These are phyloP conservation scores for Parathielavia appendiculata DNA, from an alignment of 495 filamentous ascomycete genomes.

Conservation along the genomic window DNA sequence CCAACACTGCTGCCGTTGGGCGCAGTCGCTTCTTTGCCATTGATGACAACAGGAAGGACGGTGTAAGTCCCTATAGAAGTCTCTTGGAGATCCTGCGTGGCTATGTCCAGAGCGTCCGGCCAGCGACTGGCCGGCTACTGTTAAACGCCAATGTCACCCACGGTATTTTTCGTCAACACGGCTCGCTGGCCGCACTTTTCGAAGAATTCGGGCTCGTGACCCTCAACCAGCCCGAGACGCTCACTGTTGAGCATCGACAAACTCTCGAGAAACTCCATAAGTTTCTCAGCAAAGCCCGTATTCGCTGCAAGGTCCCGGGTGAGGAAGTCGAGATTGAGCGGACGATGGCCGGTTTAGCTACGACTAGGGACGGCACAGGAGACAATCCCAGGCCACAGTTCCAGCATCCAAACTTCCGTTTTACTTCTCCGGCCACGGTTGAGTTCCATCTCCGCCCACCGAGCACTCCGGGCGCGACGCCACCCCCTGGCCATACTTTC, in stretches of 20 bases:
- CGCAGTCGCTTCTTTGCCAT: conserved; percentile 42
- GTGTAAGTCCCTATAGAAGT: conserved; percentile 23
- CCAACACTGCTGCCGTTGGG: conserved; percentile 33
- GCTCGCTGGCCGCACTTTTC: conserved; percentile 26
- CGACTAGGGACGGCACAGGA: conserved; percentile 12
- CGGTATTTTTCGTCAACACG: conserved; percentile 39
- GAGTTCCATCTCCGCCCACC: conserved; percentile 23
- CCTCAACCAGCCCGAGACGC: background rate
- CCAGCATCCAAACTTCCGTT: background rate
- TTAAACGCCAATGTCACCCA: conserved; percentile 56
- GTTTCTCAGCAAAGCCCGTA: conserved; percentile 44
- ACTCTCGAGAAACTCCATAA: conserved; percentile 29
- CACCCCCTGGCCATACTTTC: conserved; percentile 20
- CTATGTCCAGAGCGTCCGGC: conserved; percentile 62
- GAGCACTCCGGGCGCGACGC: conserved; percentile 1
- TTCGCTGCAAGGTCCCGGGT: conserved; percentile 37
- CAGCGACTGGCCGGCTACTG: conserved; percentile 58
- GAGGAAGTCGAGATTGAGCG: conserved; percentile 41
- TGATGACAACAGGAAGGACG: conserved; percentile 17
- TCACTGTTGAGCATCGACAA: background rate
- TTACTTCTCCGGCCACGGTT: conserved; percentile 13
- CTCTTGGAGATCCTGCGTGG: conserved; percentile 54
- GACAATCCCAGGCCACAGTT: background rate
- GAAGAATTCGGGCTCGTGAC: conserved; percentile 1
- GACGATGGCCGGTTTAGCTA: conserved; percentile 45